A percentile compares a stretch with the other conserved stretches of the same genome.
Evolutionary conservation across 2,329 filamentous ascomycete genomes (phyloP).

Genomic region (Aspergillus viridinutans): DNA sequence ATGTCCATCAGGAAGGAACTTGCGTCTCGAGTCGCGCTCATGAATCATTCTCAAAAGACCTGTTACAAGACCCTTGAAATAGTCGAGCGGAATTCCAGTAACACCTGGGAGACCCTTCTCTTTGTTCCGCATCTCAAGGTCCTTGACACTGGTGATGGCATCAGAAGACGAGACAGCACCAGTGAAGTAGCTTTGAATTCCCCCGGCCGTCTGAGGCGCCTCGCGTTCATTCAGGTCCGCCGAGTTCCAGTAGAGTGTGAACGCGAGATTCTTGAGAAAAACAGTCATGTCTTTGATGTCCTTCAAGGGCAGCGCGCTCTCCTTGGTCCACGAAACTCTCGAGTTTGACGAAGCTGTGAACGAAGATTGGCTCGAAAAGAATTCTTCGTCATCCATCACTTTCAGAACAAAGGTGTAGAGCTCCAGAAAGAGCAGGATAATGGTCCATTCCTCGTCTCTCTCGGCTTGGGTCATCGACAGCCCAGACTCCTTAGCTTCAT

Average conservation of each 20-base stretch:
- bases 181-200: conserved; percentile 46
- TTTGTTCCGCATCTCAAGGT: conserved; percentile 36
- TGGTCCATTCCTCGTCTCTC: conserved; percentile 73
- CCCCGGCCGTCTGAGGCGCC: conserved; percentile 33
- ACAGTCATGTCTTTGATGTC: conserved; percentile 71
- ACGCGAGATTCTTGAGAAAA: conserved; percentile 88
- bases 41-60: conserved; percentile 82
- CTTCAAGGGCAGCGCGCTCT: conserved; percentile 64
- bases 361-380: conserved; percentile 61
- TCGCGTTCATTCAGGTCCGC: conserved; percentile 56
- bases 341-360: conserved; percentile 43
- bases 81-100: conserved; percentile 69
- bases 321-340: conserved; percentile 52
- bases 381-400: conserved; percentile 95
- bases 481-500: conserved; percentile 38
- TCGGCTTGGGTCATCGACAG: conserved; percentile 28
- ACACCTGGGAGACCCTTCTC: conserved; percentile 56
- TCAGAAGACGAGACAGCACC: conserved; percentile 20
- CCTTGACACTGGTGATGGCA: conserved; percentile 24
- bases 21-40: conserved; percentile 83
- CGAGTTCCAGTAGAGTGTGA: conserved; percentile 81
- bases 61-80: conserved; percentile 75
- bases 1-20: conserved; percentile 75
- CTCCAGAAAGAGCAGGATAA: conserved; percentile 85
- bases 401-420: conserved; percentile 90